Percentiles rank a stretch among this genome's conserved stretches.
phyloP scores from a whole-genome alignment of 768 basidiomycete species.

The Neoboletus brunneissimus region DNA sequence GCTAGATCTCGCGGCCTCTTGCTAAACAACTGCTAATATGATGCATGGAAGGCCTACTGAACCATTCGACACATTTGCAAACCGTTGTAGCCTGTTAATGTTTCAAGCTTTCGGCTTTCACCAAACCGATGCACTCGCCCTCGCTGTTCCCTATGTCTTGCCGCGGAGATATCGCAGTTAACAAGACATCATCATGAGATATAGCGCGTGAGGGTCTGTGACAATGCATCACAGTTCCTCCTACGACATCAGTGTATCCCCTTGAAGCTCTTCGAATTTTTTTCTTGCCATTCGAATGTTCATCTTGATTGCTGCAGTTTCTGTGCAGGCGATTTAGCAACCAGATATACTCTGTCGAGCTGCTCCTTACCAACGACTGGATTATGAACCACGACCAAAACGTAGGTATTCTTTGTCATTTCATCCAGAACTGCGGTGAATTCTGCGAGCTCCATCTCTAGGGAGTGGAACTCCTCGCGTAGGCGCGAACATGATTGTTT shows the following conservation, averaged over 20 bases:
- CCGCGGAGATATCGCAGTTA: neutral
- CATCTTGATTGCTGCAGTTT: conserved; percentile 82
- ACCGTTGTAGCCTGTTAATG: neutral
- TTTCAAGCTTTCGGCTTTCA: neutral
- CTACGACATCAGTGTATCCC: conserved; percentile 50
- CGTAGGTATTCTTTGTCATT: conserved; percentile 90
- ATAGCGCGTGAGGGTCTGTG: neutral
- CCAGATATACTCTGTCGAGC: neutral
- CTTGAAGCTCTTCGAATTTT: conserved; percentile 90
- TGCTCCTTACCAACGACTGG: conserved; percentile 71
- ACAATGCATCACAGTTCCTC: neutral
- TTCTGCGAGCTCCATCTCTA: conserved; percentile 82
- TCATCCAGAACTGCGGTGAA: conserved; percentile 91
- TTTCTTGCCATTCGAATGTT: conserved; percentile 83
- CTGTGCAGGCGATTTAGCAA: conserved; percentile 39
- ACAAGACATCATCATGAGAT: neutral
- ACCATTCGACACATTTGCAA: neutral
- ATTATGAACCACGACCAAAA: conserved; percentile 86
- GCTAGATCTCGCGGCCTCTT: neutral
- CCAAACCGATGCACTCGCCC: neutral
- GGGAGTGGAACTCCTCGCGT: conserved; percentile 78
- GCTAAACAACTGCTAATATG: neutral
- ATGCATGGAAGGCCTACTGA: neutral
- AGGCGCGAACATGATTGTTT: conserved; percentile 87
- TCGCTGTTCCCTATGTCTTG: neutral